Evolutionary conservation across 441 rosid species (phyloP), one percentile per base, ranked within the genome.

Genomic region (Populus tomentosa): DNA sequence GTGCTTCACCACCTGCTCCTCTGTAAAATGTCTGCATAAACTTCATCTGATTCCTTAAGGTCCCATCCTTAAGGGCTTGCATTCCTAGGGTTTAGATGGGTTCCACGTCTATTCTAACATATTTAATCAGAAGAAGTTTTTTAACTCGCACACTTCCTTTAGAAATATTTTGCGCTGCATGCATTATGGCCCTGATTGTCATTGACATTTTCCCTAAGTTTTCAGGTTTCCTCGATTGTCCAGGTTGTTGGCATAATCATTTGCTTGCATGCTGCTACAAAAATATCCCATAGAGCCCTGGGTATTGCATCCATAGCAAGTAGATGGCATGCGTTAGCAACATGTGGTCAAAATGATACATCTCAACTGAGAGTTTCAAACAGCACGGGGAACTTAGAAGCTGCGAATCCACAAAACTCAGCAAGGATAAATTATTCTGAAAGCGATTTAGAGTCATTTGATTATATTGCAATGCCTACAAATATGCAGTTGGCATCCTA

Each of bases 251-350:
- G 98, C n/a, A 91, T 92, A 7, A 89, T 88, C 50, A 71, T 95
- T 38, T 93, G 94, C 87, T 84, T 95, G 73, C 97, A 95, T 72
- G 98, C 97, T 35, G 99, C 97, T 28, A 92, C 99, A 30, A 95
- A 81, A 81, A 95, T 93, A 77, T 93, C 98, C 14, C 94, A 89
- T 69, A 90, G 98, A 86, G 99, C 99, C 11, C 97, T 92, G 80
- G 89, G 89, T 50, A 79, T 92, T 71, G 92, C 91, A 71, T 86
- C 95, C 0, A 71, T 88, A 71, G 98, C 91, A 33, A 88, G 93
- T 78, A 89, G 89, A 85, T 95, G 99, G 99, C 99, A 95, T 77
- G 96, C 97, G 20, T 69, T 92, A 67, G 90, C 86, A 70, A 92
- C 98, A 23, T 92, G 98, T 59, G 72, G 85, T 64, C 80, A 90